Percentiles rank a stretch among this genome's conserved stretches.
Conservation (phyloP, 306 rosid species). For the Prinsepia uniflora region DNA sequence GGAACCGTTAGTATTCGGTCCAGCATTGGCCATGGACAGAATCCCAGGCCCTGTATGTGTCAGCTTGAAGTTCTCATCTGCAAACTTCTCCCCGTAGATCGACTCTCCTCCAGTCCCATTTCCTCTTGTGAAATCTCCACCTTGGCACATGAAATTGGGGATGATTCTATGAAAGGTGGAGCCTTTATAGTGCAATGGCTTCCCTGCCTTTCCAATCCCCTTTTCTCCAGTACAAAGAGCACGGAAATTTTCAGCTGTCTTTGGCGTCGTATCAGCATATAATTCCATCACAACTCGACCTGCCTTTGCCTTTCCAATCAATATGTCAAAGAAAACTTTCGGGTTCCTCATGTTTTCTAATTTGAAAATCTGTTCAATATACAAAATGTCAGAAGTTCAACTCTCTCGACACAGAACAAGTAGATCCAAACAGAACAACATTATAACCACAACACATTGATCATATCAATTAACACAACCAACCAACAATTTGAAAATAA, state of each 20-base stretch:
- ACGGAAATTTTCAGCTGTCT: conserved; percentile 85
- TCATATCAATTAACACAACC: background rate
- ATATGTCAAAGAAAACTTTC: conserved; percentile 74
- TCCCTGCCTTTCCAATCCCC: conserved; percentile 65
- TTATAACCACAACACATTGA: background rate
- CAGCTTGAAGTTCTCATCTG: conserved; percentile 67
- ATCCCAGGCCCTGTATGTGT: conserved; percentile 79
- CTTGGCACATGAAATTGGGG: conserved; percentile 81
- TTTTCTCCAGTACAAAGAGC: conserved; percentile 83
- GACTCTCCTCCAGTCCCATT: conserved; percentile 94
- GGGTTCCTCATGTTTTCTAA: conserved; percentile 59
- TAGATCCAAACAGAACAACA: background rate
- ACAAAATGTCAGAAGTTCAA: background rate
- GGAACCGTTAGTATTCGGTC: conserved; percentile 70
- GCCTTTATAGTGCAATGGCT: conserved; percentile 67
- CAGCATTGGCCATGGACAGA: conserved; percentile 89
- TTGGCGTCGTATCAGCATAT: conserved; percentile 68
- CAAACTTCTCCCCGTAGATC: conserved; percentile 62
- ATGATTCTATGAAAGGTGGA: conserved; percentile 75
- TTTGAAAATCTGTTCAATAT: background rate
- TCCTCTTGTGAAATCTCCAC: conserved; percentile 80
- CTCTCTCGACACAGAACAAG: no score
- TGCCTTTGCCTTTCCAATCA: conserved; percentile 68
- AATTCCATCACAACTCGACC: conserved; percentile 77
- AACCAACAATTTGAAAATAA: no score